phyloP scores from a whole-genome alignment of 2,329 filamentous ascomycete genomes.

The Talaromyces marneffei region DNA sequence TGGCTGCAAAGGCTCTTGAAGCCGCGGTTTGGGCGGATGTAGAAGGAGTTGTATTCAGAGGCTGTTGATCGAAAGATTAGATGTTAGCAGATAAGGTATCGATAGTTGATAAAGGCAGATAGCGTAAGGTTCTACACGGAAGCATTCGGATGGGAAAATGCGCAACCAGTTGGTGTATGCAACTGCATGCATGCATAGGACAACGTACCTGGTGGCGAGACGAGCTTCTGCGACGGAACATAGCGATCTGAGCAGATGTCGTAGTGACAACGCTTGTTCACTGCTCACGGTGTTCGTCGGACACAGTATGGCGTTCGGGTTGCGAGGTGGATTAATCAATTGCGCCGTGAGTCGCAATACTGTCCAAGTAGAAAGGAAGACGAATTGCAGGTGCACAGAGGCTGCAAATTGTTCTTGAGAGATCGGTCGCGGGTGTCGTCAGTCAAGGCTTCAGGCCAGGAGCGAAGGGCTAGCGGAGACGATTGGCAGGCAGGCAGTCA shows the following conservation, averaged over 20 bases:
- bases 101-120: conserved; percentile 8
- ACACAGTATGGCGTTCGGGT: neutral
- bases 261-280: conserved; percentile 7
- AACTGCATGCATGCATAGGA: neutral
- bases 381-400: neutral
- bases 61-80: conserved; percentile 30
- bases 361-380: neutral
- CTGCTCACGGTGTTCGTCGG: conserved; percentile 5
- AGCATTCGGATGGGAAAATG: neutral
- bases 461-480: neutral
- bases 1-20: conserved; percentile 70
- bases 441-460: neutral
- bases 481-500: no score
- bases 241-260: conserved; percentile 10
- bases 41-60: conserved; percentile 58
- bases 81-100: conserved; percentile 11
- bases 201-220: conserved; percentile 17
- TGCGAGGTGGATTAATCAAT: neutral
- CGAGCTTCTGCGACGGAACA: conserved; percentile 18
- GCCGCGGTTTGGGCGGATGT: conserved; percentile 75
- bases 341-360: neutral
- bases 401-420: neutral
- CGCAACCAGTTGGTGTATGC: neutral
- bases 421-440: conserved; percentile 7
- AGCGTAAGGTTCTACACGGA: neutral